These are phyloP conservation scores for Eutreptiella sp. DNA, from an alignment of 208 protist species.

Conservation along the genomic window DNA sequence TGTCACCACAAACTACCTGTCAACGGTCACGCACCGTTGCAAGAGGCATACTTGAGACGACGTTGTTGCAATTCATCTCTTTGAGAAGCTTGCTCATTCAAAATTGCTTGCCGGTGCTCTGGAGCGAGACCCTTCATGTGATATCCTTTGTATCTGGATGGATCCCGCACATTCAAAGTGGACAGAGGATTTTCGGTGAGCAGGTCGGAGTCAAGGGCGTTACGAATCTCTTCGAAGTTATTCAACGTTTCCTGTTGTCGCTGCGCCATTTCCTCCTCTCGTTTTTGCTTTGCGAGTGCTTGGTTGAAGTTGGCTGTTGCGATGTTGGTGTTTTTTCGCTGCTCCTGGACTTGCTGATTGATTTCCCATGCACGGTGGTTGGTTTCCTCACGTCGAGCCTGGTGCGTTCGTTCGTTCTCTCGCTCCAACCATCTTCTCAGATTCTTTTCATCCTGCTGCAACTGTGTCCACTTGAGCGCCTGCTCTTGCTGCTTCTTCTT, in stretches of 20 bases:
- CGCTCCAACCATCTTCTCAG: constrained; percentile 83
- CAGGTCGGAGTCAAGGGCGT: constrained; percentile 71
- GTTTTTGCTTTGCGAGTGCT: constrained; percentile 71
- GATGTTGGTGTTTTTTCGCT: constrained; percentile 53
- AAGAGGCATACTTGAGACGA: too few relatives aligned
- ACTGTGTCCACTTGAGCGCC: constrained; percentile 65
- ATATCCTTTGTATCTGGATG: constrained; percentile 69
- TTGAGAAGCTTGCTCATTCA: constrained; percentile 61
- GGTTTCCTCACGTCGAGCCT: constrained; percentile 72
- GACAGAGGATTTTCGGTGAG: constrained; percentile 63
- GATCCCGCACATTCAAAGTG: constrained; percentile 53
- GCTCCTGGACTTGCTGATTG: constrained; percentile 60
- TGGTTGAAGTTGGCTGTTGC: constrained; percentile 77
- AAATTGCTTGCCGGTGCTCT: constrained; percentile 48
- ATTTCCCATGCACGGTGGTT: constrained; percentile 66
- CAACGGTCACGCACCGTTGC: too few relatives aligned
- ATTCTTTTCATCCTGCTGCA: constrained; percentile 77
- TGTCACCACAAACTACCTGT: too few relatives aligned
- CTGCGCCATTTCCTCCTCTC: constrained; percentile 55
- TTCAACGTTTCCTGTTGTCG: constrained; percentile 67
- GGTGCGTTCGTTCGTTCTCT: constrained; percentile 62
- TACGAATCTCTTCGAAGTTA: constrained; percentile 76
- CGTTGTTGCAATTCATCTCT: constrained; percentile 64
- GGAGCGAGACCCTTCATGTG: constrained; percentile 62
- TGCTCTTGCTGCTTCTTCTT: constrained; percentile 64